Conservation (phyloP, 2,329 filamentous ascomycete species). For the Cercospora sp. region DNA sequence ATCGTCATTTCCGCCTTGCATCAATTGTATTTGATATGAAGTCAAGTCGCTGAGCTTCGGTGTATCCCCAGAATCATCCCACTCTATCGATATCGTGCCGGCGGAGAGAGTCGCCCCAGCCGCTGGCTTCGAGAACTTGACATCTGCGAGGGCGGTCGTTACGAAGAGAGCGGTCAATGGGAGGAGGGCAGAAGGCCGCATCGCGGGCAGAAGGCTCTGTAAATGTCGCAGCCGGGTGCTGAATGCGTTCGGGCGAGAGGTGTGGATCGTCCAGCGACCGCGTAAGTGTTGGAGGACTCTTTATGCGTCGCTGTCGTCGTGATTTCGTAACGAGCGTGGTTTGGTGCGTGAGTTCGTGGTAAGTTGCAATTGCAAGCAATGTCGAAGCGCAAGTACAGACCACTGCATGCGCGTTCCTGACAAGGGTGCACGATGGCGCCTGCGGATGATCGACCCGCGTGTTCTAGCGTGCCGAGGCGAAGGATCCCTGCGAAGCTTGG, state of each 20-base stretch:
- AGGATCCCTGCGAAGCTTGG: neutral
- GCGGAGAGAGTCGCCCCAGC: conserved; percentile 54
- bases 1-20: conserved; percentile 59
- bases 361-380: conserved; percentile 3
- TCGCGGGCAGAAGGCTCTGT: neutral
- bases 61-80: conserved; percentile 56
- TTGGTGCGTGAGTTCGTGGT: neutral
- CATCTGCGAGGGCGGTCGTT: conserved; percentile 52
- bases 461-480: neutral
- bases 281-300: neutral
- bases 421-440: conserved; percentile 2
- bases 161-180: conserved; percentile 40
- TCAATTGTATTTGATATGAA: conserved; percentile 61
- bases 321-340: neutral
- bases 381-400: neutral
- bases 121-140: conserved; percentile 56
- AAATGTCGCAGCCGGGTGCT: neutral
- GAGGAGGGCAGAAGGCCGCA: conserved; percentile 15
- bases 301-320: neutral
- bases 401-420: conserved; percentile 4
- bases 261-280: neutral
- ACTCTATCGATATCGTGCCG: conserved; percentile 57
- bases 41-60: conserved; percentile 54
- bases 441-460: conserved; percentile 7
- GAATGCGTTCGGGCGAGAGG: neutral